phyloP scores from a whole-genome alignment of 805 yeast species.

The Sungouiozyma intestinalis region DNA sequence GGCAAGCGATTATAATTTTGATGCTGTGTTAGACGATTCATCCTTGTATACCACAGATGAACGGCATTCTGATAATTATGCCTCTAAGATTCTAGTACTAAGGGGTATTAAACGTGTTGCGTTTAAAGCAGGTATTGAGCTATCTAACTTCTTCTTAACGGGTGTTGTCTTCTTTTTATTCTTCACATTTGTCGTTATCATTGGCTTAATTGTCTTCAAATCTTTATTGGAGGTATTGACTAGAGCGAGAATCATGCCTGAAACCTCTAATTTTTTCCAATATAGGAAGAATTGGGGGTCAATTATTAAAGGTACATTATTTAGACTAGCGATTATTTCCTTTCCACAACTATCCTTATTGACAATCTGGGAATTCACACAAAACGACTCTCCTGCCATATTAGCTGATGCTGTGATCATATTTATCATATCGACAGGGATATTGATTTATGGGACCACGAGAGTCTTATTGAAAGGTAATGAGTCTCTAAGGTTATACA shows the following conservation, averaged over 20 bases:
- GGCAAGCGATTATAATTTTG: constrained; percentile 32
- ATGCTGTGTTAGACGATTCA: constrained; percentile 41
- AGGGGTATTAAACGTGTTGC: constrained; percentile 93
- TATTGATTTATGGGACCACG: constrained; percentile 61
- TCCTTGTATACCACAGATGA: constrained; percentile 63
- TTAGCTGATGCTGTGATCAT: constrained; percentile 70
- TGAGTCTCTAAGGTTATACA: constrained; percentile 57
- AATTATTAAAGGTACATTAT: constrained; percentile 82
- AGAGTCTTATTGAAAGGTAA: constrained; percentile 70
- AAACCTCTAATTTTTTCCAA: constrained; percentile 51
- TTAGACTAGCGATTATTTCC: constrained; percentile 71
- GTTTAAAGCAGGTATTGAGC: constrained; percentile 71
- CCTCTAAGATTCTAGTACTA: constrained; percentile 64
- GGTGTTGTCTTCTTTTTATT: constrained; percentile 76
- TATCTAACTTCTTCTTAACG: constrained; percentile 78
- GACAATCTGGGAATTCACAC: constrained; percentile 83
- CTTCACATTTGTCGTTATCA: constrained; percentile 52
- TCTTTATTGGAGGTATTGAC: constrained; percentile 55
- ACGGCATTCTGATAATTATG: constrained; percentile 41
- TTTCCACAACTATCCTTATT: constrained; percentile 79
- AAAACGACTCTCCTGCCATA: constrained; percentile 73
- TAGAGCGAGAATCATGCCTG: constrained; percentile 47
- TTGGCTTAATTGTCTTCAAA: constrained; percentile 51
- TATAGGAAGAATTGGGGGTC: constrained; percentile 76
- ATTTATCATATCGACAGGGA: constrained; percentile 43